phyloP scores from a whole-genome alignment of 148 eudicot genomes.

The Rhododendron kiyosumense region DNA sequence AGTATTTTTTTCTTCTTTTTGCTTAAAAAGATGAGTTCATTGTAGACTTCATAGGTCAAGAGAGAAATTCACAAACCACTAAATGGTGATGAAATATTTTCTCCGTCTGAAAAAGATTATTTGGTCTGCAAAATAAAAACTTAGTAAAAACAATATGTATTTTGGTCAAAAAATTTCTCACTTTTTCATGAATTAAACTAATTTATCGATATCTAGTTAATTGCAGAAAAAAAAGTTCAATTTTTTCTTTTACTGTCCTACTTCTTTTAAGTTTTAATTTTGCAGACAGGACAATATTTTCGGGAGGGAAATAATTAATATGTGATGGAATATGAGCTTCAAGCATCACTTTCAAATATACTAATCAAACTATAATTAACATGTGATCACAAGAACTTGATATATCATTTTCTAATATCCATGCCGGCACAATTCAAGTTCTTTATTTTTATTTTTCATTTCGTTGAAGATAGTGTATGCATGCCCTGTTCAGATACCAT shows the following conservation, averaged over 20 bases:
- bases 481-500: too few relatives aligned
- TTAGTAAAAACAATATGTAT: not conserved
- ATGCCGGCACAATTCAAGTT: too few relatives aligned
- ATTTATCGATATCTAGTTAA: not conserved
- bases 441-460: too few relatives aligned
- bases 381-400: too few relatives aligned
- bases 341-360: not conserved
- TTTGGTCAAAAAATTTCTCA: not conserved
- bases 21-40: not conserved
- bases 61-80: not conserved
- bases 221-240: not conserved
- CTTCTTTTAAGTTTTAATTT: not conserved
- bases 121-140: not conserved
- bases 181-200: not conserved
- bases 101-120: not conserved
- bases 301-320: not conserved
- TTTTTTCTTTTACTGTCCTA: not conserved
- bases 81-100: not conserved
- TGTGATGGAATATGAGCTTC: not conserved
- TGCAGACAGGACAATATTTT: not conserved
- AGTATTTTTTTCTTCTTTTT: not conserved
- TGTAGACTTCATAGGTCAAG: not conserved
- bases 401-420: too few relatives aligned
- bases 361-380: too few relatives aligned
- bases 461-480: too few relatives aligned